A percentile compares a stretch with the other conserved stretches of the same genome.
phyloP scores from a whole-genome alignment of 2,329 filamentous ascomycete species.

The Alternaria triticina region DNA sequence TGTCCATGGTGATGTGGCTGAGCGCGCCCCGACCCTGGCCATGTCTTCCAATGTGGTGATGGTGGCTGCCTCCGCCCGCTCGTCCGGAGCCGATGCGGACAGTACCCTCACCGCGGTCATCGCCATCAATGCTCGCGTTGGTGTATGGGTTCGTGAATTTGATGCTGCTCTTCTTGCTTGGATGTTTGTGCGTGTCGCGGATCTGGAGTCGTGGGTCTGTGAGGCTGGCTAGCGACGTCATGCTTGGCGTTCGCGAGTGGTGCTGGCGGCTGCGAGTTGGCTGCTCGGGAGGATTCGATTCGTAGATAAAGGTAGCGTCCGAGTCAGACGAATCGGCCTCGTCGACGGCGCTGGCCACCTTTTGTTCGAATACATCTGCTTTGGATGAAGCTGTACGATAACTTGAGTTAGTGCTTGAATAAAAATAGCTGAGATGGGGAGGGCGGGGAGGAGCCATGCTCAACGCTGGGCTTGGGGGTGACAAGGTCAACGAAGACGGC shows the following conservation, averaged over 20 bases:
- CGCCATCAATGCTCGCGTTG: conserved; percentile 61
- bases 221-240: conserved; percentile 78
- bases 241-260: conserved; percentile 86
- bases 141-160: conserved; percentile 85
- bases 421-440: conserved; percentile 42
- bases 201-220: conserved; percentile 62
- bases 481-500: conserved; percentile 32
- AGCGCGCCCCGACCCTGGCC: conserved; percentile 74
- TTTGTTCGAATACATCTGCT: conserved; percentile 97
- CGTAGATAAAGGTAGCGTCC: conserved; percentile 98
- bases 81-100: conserved; percentile 52
- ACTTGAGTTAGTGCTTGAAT: conserved; percentile 45
- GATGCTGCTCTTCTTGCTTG: conserved; percentile 87
- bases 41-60: conserved; percentile 82
- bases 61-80: conserved; percentile 68
- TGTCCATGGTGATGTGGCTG: conserved; percentile 68
- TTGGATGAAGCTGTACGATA: conserved; percentile 78
- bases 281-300: conserved; percentile 82
- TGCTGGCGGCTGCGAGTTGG: conserved; percentile 78
- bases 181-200: conserved; percentile 67
- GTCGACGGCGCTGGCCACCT: conserved; percentile 93
- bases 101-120: conserved; percentile 50
- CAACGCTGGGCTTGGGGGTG: conserved; percentile 37
- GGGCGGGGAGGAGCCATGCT: conserved; percentile 28
- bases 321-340: conserved; percentile 97